phyloP scores from a whole-genome alignment of 139 green algal genomes.

The Spirogloea muscicola region DNA sequence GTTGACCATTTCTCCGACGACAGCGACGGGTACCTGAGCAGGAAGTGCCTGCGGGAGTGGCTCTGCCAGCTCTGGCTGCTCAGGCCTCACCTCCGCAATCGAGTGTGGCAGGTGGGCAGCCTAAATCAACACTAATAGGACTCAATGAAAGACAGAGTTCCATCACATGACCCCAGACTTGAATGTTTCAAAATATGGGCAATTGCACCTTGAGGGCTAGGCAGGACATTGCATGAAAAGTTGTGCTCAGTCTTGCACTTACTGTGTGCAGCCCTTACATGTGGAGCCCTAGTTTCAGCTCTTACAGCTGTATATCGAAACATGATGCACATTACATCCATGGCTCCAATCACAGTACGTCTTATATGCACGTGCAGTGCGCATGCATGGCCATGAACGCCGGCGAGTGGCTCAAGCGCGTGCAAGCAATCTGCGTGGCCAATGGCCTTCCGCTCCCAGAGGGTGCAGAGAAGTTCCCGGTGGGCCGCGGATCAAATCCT shows the following conservation, averaged over 20 bases:
- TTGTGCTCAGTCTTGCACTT: background rate
- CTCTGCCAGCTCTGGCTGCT: too few relatives aligned
- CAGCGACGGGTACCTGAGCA: too few relatives aligned
- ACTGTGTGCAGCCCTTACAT: background rate
- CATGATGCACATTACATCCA: background rate
- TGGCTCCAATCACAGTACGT: too few relatives aligned
- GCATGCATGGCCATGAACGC: constrained; percentile 21
- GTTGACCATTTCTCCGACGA: background rate
- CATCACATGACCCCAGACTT: too few relatives aligned
- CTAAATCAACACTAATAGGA: too few relatives aligned
- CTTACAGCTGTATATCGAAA: too few relatives aligned
- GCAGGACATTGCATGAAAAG: background rate
- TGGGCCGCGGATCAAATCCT: constrained; percentile 14
- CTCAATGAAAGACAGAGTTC: too few relatives aligned
- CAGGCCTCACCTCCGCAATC: too few relatives aligned
- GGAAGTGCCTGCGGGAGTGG: too few relatives aligned
- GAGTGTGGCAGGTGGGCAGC: too few relatives aligned
- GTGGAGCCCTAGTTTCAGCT: background rate
- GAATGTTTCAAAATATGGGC: background rate
- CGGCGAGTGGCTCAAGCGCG: constrained; percentile 11
- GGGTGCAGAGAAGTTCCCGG: constrained; percentile 6
- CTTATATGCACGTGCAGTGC: too few relatives aligned
- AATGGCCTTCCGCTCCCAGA: constrained; percentile 7
- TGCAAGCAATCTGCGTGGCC: constrained; percentile 11
- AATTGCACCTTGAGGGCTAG: background rate